These are phyloP conservation scores for Fusarium temperatum DNA, from an alignment of 2,329 filamentous ascomycete species.

Conservation along the genomic window DNA sequence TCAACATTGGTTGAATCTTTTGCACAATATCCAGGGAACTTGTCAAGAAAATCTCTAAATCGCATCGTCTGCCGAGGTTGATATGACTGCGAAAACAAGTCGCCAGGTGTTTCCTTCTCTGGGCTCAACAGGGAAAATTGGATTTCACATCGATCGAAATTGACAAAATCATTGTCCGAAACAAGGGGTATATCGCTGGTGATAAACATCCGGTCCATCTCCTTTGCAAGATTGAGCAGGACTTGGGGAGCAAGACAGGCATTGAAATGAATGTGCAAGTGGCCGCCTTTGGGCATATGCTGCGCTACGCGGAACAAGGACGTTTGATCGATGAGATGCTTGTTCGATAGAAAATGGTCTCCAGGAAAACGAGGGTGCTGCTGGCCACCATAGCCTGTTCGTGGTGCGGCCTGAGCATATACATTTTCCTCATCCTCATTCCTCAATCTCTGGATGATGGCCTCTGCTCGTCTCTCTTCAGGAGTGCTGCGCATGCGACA, in stretches of 20 bases:
- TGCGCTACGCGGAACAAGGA: constrained; percentile 65
- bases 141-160: constrained; percentile 65
- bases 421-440: constrained; percentile 48
- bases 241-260: constrained; percentile 71
- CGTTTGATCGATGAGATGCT: constrained; percentile 63
- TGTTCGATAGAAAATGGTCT: constrained; percentile 68
- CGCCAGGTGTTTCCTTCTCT: constrained; percentile 48
- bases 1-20: constrained; percentile 44
- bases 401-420: constrained; percentile 47
- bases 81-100: constrained; percentile 63
- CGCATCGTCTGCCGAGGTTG: constrained; percentile 54
- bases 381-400: constrained; percentile 54
- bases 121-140: constrained; percentile 64
- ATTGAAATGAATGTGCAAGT: constrained; percentile 82
- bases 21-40: constrained; percentile 43
- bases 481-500: constrained; percentile 46
- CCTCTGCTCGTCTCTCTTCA: constrained; percentile 51
- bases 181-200: constrained; percentile 64
- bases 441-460: constrained; percentile 52
- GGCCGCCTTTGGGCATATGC: constrained; percentile 74
- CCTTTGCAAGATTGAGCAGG: constrained; percentile 64
- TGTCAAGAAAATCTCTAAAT: constrained; percentile 53
- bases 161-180: constrained; percentile 48
- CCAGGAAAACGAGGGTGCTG: constrained; percentile 56
- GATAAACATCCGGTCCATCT: constrained; percentile 74